Evolutionary conservation across 2,329 filamentous ascomycete species (phyloP).

Genomic region (Sphaceloma murrayae): DNA sequence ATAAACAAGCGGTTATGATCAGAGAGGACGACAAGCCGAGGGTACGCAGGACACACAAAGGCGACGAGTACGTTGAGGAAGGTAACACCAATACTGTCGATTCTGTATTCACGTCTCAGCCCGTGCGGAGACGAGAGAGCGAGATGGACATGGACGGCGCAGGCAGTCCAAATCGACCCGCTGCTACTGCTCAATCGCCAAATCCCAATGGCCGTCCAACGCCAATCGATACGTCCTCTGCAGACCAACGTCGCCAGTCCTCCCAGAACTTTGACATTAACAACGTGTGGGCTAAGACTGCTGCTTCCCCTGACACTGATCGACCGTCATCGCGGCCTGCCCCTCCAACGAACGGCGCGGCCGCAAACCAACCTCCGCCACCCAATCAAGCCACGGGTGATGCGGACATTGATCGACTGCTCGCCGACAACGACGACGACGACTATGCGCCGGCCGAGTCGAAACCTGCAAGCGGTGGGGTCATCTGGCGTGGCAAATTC

Average conservation of each 20-base stretch:
- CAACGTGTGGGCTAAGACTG: slow-evolving; percentile 71
- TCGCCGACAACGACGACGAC: slow-evolving; percentile 71
- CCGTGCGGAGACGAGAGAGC: slow-evolving; percentile 35
- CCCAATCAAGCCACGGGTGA: slow-evolving; percentile 58
- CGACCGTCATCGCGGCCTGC: slow-evolving; percentile 52
- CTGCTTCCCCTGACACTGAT: slow-evolving; percentile 18
- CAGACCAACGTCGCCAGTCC: slow-evolving; percentile 32
- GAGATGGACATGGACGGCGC: slow-evolving; percentile 22
- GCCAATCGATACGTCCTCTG: slow-evolving; percentile 24
- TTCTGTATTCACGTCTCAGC: slow-evolving; percentile 39
- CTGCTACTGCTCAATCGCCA: slow-evolving; percentile 27
- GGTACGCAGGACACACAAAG: slow-evolving; percentile 85
- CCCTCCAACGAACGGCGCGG: slow-evolving; percentile 30
- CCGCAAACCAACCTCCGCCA: slow-evolving; percentile 28
- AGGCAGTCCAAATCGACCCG: slow-evolving; percentile 17
- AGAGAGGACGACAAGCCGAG: slow-evolving; percentile 62
- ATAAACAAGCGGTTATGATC: slow-evolving; percentile 77
- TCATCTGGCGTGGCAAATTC: slow-evolving; percentile 69
- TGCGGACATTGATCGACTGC: slow-evolving; percentile 78
- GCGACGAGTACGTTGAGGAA: slow-evolving; percentile 78
- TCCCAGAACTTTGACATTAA: slow-evolving; percentile 61
- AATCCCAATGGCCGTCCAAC: slow-evolving; percentile 9
- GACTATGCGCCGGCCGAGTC: slow-evolving; percentile 69
- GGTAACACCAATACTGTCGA: slow-evolving; percentile 31
- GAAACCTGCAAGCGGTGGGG: slow-evolving; percentile 56